phyloP scores from a whole-genome alignment of 345 rosid genomes.

The Camelina laxa region DNA sequence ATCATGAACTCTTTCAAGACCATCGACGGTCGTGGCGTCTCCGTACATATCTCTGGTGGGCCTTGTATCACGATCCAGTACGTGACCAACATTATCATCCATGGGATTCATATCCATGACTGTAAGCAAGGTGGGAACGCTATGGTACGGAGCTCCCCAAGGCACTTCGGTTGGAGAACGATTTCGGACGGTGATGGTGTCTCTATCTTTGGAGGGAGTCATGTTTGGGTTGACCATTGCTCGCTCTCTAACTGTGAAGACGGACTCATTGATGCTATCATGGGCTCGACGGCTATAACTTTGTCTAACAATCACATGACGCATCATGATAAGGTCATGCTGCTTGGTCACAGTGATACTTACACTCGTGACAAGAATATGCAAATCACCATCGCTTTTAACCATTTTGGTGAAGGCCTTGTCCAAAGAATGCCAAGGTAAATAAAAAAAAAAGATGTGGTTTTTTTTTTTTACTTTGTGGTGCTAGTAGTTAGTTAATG shows the following conservation, averaged over 20 bases:
- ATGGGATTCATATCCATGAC: slow-evolving; percentile 74
- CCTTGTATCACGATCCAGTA: slow-evolving; percentile 82
- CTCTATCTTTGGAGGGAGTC: slow-evolving; percentile 77
- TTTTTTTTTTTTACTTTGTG: neutral
- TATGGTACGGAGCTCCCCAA: slow-evolving; percentile 68
- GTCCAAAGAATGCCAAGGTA: slow-evolving; percentile 87
- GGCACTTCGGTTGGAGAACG: slow-evolving; percentile 81
- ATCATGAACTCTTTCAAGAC: slow-evolving; percentile 87
- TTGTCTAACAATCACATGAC: slow-evolving; percentile 77
- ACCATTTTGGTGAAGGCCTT: slow-evolving; percentile 88
- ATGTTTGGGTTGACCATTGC: slow-evolving; percentile 80
- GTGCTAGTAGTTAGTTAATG: neutral
- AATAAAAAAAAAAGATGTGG: neutral
- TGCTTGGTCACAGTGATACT: slow-evolving; percentile 75
- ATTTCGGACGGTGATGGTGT: slow-evolving; percentile 85
- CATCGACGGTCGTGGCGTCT: slow-evolving; percentile 76
- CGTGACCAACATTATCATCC: slow-evolving; percentile 76
- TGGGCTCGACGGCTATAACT: slow-evolving; percentile 75
- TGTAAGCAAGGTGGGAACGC: slow-evolving; percentile 84
- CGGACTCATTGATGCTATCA: slow-evolving; percentile 72
- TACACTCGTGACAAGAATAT: slow-evolving; percentile 73
- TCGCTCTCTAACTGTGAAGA: slow-evolving; percentile 69
- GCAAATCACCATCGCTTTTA: slow-evolving; percentile 84
- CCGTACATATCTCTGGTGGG: slow-evolving; percentile 79
- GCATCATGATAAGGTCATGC: slow-evolving; percentile 84